Evolutionary conservation across 2,329 filamentous ascomycete genomes (phyloP).

Genomic region (Scedosporium boydii): DNA sequence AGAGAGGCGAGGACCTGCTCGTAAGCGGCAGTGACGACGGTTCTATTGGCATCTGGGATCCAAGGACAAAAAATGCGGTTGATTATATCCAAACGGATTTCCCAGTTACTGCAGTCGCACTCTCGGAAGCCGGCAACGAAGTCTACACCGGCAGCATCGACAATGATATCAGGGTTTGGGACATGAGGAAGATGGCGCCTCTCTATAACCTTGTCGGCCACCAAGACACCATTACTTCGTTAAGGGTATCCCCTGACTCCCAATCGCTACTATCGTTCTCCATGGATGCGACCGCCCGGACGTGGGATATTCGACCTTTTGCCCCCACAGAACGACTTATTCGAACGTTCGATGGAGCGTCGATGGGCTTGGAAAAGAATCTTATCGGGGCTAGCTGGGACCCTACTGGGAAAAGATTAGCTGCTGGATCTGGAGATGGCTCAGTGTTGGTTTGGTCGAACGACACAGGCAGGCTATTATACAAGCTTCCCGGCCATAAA

Average conservation of each 20-base stretch:
- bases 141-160: constrained; percentile 92
- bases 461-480: constrained; percentile 79
- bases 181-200: constrained; percentile 81
- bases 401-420: constrained; percentile 73
- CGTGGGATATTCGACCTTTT: constrained; percentile 94
- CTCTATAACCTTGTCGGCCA: constrained; percentile 85
- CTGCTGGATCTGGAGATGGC: constrained; percentile 80
- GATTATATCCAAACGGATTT: constrained; percentile 88
- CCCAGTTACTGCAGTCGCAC: constrained; percentile 79
- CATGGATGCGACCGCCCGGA: constrained; percentile 87
- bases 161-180: constrained; percentile 96
- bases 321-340: constrained; percentile 80
- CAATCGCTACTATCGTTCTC: constrained; percentile 85
- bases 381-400: constrained; percentile 88
- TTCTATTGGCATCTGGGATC: constrained; percentile 92
- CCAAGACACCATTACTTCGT: constrained; percentile 81
- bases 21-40: constrained; percentile 92
- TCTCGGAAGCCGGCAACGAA: constrained; percentile 93
- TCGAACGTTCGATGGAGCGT: constrained; percentile 85
- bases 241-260: constrained; percentile 86
- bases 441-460: constrained; percentile 87
- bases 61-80: constrained; percentile 76
- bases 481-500: constrained; percentile 92
- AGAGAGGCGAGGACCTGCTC: constrained; percentile 80
- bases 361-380: constrained; percentile 82